Conservation (phyloP, 148 eudicot species). For the Spergularia bocconei region DNA sequence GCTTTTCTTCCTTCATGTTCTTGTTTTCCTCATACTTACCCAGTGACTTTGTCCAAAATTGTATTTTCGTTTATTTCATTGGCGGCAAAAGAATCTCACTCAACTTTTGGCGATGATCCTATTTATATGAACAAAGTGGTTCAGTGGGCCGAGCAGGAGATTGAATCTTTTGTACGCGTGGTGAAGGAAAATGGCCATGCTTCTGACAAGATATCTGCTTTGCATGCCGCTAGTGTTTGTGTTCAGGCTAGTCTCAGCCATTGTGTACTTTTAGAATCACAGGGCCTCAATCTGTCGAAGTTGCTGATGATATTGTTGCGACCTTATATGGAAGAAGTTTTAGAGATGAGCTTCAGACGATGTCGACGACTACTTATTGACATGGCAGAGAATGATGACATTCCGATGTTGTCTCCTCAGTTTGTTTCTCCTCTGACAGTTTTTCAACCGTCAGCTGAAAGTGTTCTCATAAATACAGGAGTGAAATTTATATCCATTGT, state of each 20-base stretch:
- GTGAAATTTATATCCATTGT: slow-evolving; percentile 67
- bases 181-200: slow-evolving; percentile 86
- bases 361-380: slow-evolving; percentile 73
- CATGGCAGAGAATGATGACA: slow-evolving; percentile 52
- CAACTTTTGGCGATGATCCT: slow-evolving; percentile 85
- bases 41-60: slow-evolving; percentile 79
- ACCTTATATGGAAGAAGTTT: slow-evolving; percentile 86
- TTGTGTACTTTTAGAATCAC: slow-evolving; percentile 66
- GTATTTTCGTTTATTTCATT: slow-evolving; percentile 67
- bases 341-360: slow-evolving; percentile 84
- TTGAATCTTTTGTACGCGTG: slow-evolving; percentile 74
- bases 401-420: slow-evolving; percentile 68
- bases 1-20: slow-evolving; percentile 71
- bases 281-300: slow-evolving; percentile 79
- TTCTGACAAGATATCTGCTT: slow-evolving; percentile 71
- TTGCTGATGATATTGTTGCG: slow-evolving; percentile 79
- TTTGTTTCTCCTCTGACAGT: slow-evolving; percentile 77
- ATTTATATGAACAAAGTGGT: slow-evolving; percentile 63
- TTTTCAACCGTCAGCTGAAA: slow-evolving; percentile 64
- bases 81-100: slow-evolving; percentile 62
- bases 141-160: slow-evolving; percentile 94
- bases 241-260: slow-evolving; percentile 80
- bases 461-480: slow-evolving; percentile 61
- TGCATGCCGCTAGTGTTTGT: slow-evolving; percentile 79
- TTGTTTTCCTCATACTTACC: slow-evolving; percentile 71